Base-by-base conservation (phyloP, 257 asterid genomes). In the Leonotis leonurus region DNA sequence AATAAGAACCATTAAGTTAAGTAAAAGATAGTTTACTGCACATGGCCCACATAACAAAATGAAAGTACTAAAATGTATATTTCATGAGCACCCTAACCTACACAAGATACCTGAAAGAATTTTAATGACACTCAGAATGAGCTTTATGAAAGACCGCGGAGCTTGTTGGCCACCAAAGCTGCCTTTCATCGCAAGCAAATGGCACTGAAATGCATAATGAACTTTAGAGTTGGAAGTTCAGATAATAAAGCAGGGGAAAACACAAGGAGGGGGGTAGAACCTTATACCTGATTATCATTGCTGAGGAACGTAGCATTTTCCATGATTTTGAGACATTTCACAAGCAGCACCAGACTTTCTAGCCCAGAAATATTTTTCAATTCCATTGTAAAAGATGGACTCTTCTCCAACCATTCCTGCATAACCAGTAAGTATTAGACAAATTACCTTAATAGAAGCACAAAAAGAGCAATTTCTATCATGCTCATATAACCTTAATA, bases 291-390 rank as follows among this genome's bases (percentile, higher is more conserved):
- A 74, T 80, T 87, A 53, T 81, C 80, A 65, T 68, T 66, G 72
- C 95, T 87, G 51, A 87, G 88, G 74, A 84, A 87, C 36, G 95
- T 79, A 37, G 94, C 86, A 65, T 87, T 87, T 79, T 87, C 95
- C 95, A 84, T 87, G 69, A 84, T 77, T 77, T 83, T 85, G 67
- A 87, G 78, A 72, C 94, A 87, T 72, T 84, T 87, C 73, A 87
- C 73, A 60, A 84, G 90, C 72, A 82, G 70, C 61, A 79, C 75
- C 48, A 87, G 67, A 76, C 90, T 80, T 68, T 85, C 93, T 18
- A 77, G 69, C 62, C 72, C 84, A 9, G 25, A 46, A 70, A 37
- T 58, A 70, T 78, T 79, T 43, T 77, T 82, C 35, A 66, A 65
- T 45, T 74, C 85, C 52, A 59, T 48, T 10, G 56, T 56, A 44